Base-by-base conservation (phyloP, 2,329 filamentous ascomycete genomes). In the Fusarium nelsonii region DNA sequence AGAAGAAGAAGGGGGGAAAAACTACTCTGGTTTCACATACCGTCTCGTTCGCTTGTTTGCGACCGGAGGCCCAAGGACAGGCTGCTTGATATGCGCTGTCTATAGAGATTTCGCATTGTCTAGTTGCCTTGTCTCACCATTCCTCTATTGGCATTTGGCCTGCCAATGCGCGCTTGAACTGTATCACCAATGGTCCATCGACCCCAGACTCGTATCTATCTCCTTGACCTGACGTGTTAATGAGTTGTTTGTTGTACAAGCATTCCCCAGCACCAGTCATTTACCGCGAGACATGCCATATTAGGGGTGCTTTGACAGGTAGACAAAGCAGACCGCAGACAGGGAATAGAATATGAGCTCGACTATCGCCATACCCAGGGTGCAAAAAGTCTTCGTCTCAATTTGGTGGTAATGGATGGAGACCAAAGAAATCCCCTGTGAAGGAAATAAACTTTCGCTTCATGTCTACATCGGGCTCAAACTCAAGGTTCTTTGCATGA, bases 191-290 rank as follows among this genome's bases (percentile, higher is more conserved):
- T 15, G 33, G 20, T 51, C 18, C 18, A 23, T 61, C 51, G 30
- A 65, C 57, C 57, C 57, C 49, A 26, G 30, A 30, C 44, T 39
- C 39, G 16, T 52, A 33, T 51, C 34, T 45, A 36, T 30, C 49
- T 59, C 55, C 60, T 55, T 59, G 36, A 59, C 59, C 48, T 65
- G 58, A 60, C 48, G 68, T 40, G 33, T 34, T 41, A 49, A 28
- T 23, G 58, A 36, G 46, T 33, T 62, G 52, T 41, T 56, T 63
- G 52, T 57, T 63, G 44, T 56, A 62, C 56, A 55, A 55, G 39
- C 65, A 68, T 73, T 71, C 62, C 59, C 60, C 18, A 20, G 32
- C 49, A 26, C 39, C 32, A 43, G 58, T 63, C 40, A 58, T 41
- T 40, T 39, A 12, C 43, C 30, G 40, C 32, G 51, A 57, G 48